Conservation (phyloP, 2,329 filamentous ascomycete genomes). For the Knufia petricola region DNA sequence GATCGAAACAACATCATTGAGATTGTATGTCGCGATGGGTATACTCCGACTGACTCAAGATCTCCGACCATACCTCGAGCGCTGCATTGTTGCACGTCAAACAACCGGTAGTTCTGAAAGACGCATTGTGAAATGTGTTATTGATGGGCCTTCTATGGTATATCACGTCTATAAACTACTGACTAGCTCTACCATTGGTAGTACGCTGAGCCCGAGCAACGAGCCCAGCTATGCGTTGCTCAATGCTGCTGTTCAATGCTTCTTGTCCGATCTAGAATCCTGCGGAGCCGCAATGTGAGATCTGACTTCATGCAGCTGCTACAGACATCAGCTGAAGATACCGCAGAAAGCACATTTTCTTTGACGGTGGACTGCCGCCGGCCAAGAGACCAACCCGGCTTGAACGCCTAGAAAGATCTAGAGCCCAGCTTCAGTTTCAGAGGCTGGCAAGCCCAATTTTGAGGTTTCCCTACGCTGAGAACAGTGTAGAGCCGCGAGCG, state of each 20-base stretch:
- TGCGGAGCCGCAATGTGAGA: slow-evolving; percentile 55
- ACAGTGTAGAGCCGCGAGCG: not conserved
- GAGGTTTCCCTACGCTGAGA: slow-evolving; percentile 1
- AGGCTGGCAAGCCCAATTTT: slow-evolving; percentile 17
- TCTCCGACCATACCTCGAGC: slow-evolving; percentile 44
- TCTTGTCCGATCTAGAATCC: slow-evolving; percentile 51
- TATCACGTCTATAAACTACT: slow-evolving; percentile 60
- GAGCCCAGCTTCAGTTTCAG: slow-evolving; percentile 42
- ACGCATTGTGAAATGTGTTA: slow-evolving; percentile 35
- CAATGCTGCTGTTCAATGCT: slow-evolving; percentile 48
- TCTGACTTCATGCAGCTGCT: slow-evolving; percentile 10
- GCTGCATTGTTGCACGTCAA: slow-evolving; percentile 29
- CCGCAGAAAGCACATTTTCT: slow-evolving; percentile 57
- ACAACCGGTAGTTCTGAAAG: slow-evolving; percentile 11
- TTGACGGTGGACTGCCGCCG: slow-evolving; percentile 70
- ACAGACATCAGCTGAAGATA: slow-evolving; percentile 13
- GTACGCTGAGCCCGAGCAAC: slow-evolving; percentile 31
- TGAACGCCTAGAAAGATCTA: slow-evolving; percentile 49
- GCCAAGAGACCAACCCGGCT: slow-evolving; percentile 56
- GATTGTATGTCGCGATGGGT: slow-evolving; percentile 40
- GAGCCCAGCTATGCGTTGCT: slow-evolving; percentile 56
- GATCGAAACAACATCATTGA: not conserved
- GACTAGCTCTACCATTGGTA: slow-evolving; percentile 23
- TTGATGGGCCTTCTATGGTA: slow-evolving; percentile 73
- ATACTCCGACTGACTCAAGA: slow-evolving; percentile 48